Percentiles rank a stretch among this genome's conserved stretches.
These are phyloP conservation scores for Seminavis robusta DNA, from an alignment of 108 stramenopile genomes.

Conservation along the genomic window DNA sequence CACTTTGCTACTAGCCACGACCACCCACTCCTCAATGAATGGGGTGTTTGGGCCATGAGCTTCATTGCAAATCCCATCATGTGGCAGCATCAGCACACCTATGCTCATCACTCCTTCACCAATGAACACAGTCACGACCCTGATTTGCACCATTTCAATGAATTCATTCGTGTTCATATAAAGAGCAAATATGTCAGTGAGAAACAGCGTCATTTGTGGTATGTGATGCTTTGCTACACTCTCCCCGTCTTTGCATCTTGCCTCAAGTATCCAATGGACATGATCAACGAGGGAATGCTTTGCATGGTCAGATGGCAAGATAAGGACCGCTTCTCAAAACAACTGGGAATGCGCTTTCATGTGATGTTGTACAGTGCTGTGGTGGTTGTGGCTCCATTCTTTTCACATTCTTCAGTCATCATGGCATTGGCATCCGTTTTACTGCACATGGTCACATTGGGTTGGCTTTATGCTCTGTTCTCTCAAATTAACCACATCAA, in stretches of 20 bases:
- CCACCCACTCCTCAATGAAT: conserved; percentile 29
- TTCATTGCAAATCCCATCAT: conserved; percentile 62
- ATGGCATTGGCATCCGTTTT: conserved; percentile 18
- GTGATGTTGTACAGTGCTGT: conserved; percentile 26
- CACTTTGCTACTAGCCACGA: conserved; percentile 51
- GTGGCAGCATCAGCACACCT: conserved; percentile 77
- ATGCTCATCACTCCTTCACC: conserved; percentile 62
- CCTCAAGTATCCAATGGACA: conserved; percentile 44
- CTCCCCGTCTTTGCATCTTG: conserved; percentile 51
- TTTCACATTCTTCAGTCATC: conserved; percentile 8
- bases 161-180: conserved; percentile 41
- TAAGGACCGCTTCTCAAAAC: conserved; percentile 19
- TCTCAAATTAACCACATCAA: conserved; percentile 63
- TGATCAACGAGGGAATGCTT: too few relatives aligned
- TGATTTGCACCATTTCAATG: conserved; percentile 61
- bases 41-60: conserved; percentile 47
- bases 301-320: conserved; percentile 41
- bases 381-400: conserved; percentile 38
- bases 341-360: conserved; percentile 27
- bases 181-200: conserved; percentile 12
- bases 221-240: conserved; percentile 42
- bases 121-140: conserved; percentile 66
- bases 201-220: conserved; percentile 27
- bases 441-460: conserved; percentile 37
- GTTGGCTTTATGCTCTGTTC: conserved; percentile 61